Conservation (phyloP, 768 basidiomycete genomes). For the Scleroderma bovista region DNA sequence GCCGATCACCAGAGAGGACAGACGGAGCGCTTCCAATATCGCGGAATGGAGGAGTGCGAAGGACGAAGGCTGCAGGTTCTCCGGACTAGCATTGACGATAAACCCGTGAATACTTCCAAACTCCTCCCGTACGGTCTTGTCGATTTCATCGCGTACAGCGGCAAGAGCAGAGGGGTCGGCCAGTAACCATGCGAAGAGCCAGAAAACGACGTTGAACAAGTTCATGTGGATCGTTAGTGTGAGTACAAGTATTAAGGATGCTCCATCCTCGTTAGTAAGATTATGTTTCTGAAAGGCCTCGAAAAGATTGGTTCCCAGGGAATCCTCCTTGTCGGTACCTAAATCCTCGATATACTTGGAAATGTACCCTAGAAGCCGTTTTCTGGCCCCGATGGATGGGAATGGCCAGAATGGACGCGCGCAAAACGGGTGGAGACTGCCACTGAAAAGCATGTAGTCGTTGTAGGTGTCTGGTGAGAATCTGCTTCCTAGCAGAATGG, state of each 20-base stretch:
- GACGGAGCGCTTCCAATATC: slow-evolving; percentile 22
- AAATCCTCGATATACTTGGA: slow-evolving; percentile 9
- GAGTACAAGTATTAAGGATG: slow-evolving; percentile 15
- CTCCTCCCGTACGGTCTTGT: slow-evolving; percentile 16
- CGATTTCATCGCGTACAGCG: slow-evolving; percentile 43
- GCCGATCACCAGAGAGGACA: slow-evolving; percentile 13
- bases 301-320: slow-evolving; percentile 10
- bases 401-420: slow-evolving; percentile 9
- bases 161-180: slow-evolving; percentile 38
- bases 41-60: slow-evolving; percentile 20
- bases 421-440: slow-evolving; percentile 12
- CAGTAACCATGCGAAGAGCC: slow-evolving; percentile 29
- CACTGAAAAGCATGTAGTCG: slow-evolving; percentile 14
- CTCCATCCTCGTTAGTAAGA: slow-evolving; percentile 13
- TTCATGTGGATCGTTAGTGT: slow-evolving; percentile 20
- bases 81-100: slow-evolving; percentile 5
- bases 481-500: slow-evolving; percentile 11
- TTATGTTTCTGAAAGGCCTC: slow-evolving; percentile 13
- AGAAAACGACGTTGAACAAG: slow-evolving; percentile 13
- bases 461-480: slow-evolving; percentile 15
- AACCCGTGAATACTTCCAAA: slow-evolving; percentile 10
- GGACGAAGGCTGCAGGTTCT: slow-evolving; percentile 11
- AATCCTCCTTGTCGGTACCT: slow-evolving; percentile 3
- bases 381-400: slow-evolving; percentile 14
- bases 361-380: slow-evolving; percentile 7